Conservation (phyloP, 208 protist species). For the Leishmania amazonensis region DNA sequence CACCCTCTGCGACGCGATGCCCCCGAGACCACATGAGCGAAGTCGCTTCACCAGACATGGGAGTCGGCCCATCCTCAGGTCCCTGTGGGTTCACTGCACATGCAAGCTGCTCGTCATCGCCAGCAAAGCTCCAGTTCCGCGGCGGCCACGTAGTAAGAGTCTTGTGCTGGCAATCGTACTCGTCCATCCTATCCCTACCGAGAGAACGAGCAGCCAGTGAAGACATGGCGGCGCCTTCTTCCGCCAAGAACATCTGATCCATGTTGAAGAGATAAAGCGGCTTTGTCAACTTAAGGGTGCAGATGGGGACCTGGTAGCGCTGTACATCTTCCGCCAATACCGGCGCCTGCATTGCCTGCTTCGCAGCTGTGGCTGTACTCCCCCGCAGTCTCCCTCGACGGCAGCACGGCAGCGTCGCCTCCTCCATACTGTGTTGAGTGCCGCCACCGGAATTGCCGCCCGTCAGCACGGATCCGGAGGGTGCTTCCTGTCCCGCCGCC, state of each 20-base stretch:
- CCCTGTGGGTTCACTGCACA: not conserved
- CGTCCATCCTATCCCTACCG: not conserved
- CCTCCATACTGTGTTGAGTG: not conserved
- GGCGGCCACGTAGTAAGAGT: not conserved
- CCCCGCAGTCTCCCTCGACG: not conserved
- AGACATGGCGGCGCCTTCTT: not conserved
- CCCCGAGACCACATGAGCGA: not conserved
- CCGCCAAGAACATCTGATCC: slow-evolving; percentile 44
- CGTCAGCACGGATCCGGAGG: not conserved
- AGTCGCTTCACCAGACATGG: not conserved
- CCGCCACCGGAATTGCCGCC: not conserved
- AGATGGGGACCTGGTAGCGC: slow-evolving; percentile 50
- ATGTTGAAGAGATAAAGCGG: slow-evolving; percentile 50
- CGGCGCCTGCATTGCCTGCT: not conserved
- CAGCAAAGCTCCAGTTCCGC: not conserved
- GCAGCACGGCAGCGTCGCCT: not conserved
- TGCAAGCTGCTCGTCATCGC: not conserved
- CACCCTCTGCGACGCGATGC: not conserved
- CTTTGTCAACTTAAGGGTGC: slow-evolving; percentile 19
- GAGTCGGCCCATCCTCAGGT: not conserved
- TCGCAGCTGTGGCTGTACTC: not conserved
- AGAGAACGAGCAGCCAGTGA: not conserved
- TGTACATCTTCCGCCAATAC: not conserved
- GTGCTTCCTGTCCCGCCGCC: not conserved
- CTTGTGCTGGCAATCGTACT: not conserved